phyloP scores from a whole-genome alignment of 345 rosid species.

The Pistacia atlantica region DNA sequence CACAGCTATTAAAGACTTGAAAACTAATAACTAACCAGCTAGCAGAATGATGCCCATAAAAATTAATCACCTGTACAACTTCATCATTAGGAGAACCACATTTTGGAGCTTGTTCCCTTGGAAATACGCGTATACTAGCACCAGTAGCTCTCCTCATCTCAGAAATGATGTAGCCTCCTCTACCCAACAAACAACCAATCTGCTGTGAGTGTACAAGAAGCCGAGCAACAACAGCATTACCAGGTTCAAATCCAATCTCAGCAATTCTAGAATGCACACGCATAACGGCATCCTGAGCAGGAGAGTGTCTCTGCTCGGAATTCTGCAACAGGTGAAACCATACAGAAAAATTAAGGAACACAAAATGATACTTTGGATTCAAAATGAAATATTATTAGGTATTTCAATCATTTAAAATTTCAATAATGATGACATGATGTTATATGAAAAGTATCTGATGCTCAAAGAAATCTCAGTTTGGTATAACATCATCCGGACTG shows the following conservation, averaged over 20 bases:
- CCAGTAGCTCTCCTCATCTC: conserved; percentile 84
- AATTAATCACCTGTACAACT: conserved; percentile 66
- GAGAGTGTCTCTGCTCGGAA: conserved; percentile 64
- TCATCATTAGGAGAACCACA: conserved; percentile 59
- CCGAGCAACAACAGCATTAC: conserved; percentile 64
- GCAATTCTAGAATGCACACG: conserved; percentile 68
- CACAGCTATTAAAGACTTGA: not conserved
- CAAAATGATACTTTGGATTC: not conserved
- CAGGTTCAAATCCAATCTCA: conserved; percentile 77
- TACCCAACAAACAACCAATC: conserved; percentile 68
- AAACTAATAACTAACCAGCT: not conserved
- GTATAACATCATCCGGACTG: not conserved
- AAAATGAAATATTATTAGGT: not conserved
- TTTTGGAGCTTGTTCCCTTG: conserved; percentile 62
- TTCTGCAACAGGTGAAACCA: conserved; percentile 45
- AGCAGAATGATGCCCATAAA: conserved; percentile 5
- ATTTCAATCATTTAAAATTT: not conserved
- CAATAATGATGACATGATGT: not conserved
- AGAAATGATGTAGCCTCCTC: conserved; percentile 64
- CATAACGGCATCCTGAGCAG: conserved; percentile 77
- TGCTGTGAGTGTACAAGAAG: conserved; percentile 70
- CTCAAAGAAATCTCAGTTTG: not conserved
- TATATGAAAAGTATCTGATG: not conserved
- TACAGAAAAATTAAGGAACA: not conserved
- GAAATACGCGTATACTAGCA: conserved; percentile 62